These are phyloP conservation scores for Pseudocercospora eumusae DNA, from an alignment of 2,329 filamentous ascomycete genomes.

Conservation along the genomic window DNA sequence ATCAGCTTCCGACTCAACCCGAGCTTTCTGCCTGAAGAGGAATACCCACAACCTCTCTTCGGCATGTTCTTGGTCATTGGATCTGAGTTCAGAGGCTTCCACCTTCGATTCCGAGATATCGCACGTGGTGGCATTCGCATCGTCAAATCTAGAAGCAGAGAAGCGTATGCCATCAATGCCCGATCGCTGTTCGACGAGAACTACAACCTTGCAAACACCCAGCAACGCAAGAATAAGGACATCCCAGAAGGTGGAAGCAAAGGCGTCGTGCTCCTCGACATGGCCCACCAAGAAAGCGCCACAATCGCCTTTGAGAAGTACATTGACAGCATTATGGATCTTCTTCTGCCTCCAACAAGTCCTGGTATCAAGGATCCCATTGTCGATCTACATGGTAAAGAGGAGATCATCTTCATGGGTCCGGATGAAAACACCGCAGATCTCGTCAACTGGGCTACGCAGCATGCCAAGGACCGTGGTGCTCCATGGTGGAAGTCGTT, in stretches of 20 bases:
- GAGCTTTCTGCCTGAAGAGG: slow-evolving; percentile 81
- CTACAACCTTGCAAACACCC: slow-evolving; percentile 95
- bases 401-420: slow-evolving; percentile 98
- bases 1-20: slow-evolving; percentile 94
- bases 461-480: slow-evolving; percentile 81
- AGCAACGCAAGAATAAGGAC: slow-evolving; percentile 99
- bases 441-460: slow-evolving; percentile 97
- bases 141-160: slow-evolving; percentile 94
- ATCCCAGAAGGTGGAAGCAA: slow-evolving; percentile 98
- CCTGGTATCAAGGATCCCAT: slow-evolving; percentile 99
- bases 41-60: slow-evolving; percentile 91
- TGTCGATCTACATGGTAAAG: slow-evolving; percentile 89
- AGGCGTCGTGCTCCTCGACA: slow-evolving; percentile 92
- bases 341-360: slow-evolving; percentile 83
- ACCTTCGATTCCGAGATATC: slow-evolving; percentile 95
- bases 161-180: slow-evolving; percentile 94
- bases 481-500: slow-evolving; percentile 99
- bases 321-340: slow-evolving; percentile 96
- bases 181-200: slow-evolving; percentile 98
- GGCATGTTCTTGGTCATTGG: slow-evolving; percentile 99
- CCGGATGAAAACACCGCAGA: slow-evolving; percentile 98
- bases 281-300: slow-evolving; percentile 90
- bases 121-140: slow-evolving; percentile 96
- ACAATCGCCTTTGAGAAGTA: slow-evolving; percentile 97
- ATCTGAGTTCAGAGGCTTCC: slow-evolving; percentile 94